These are phyloP conservation scores for Candida sp. DNA, from an alignment of 1,139 yeast genomes.

Conservation along the genomic window DNA sequence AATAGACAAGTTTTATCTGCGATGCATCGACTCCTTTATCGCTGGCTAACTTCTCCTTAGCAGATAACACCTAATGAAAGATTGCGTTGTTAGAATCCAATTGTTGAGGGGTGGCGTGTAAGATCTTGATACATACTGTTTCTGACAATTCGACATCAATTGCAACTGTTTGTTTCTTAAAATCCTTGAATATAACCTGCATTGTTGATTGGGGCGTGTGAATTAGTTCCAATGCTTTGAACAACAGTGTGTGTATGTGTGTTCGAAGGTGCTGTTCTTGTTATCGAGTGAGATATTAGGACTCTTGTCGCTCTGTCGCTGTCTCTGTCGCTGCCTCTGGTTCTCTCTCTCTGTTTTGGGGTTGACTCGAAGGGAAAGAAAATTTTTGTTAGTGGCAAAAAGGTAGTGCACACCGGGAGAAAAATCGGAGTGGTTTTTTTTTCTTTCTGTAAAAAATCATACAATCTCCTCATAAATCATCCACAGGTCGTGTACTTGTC, in stretches of 20 bases:
- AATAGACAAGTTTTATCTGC: conserved; percentile 88
- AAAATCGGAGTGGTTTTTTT: not conserved
- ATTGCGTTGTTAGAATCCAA: not conserved
- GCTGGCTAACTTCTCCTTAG: conserved; percentile 76
- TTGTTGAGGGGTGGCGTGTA: not conserved
- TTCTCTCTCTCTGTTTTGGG: not conserved
- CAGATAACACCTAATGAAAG: conserved; percentile 54
- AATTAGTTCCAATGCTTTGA: not conserved
- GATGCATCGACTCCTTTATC: conserved; percentile 71
- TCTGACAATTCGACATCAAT: conserved; percentile 75
- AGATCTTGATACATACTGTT: conserved; percentile 51
- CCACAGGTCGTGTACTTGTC: not conserved
- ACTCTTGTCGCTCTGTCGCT: not conserved
- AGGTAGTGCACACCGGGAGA: not conserved
- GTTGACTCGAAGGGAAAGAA: not conserved
- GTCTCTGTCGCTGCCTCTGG: not conserved
- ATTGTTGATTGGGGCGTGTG: conserved; percentile 40
- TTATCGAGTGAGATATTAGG: too few species aligned
- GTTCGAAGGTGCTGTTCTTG: not conserved
- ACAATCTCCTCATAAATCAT: not conserved
- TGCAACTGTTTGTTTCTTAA: conserved; percentile 88
- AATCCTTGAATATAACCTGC: conserved; percentile 89
- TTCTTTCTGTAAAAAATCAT: not conserved
- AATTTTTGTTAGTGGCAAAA: not conserved
- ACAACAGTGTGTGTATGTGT: not conserved